These are phyloP conservation scores for Metschnikowia proteae DNA, from an alignment of 805 yeast genomes.

Conservation along the genomic window DNA sequence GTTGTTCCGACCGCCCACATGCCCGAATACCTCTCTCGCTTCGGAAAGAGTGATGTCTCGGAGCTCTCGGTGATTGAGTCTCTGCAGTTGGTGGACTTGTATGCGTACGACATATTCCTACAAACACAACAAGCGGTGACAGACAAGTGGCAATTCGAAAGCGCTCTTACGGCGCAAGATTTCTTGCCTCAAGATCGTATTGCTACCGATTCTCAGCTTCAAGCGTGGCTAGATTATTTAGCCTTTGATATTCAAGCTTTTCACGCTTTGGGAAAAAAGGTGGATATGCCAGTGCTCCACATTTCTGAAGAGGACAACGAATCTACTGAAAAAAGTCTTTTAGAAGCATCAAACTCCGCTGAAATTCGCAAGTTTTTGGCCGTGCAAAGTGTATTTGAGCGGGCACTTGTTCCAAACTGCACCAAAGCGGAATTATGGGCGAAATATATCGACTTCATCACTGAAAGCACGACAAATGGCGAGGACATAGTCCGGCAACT, in stretches of 20 bases:
- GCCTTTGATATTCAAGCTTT: conserved; percentile 42
- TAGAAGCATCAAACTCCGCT: not conserved
- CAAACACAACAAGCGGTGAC: conserved; percentile 51
- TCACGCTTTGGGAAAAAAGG: not conserved
- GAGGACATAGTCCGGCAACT: conserved; percentile 28
- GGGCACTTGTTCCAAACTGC: conserved; percentile 71
- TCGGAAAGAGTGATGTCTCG: conserved; percentile 19
- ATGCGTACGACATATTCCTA: conserved; percentile 40
- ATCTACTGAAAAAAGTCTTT: not conserved
- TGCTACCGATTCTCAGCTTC: conserved; percentile 41
- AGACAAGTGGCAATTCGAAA: conserved; percentile 70
- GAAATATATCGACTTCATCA: conserved; percentile 54
- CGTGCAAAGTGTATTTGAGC: conserved; percentile 55
- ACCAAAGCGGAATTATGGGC: conserved; percentile 62
- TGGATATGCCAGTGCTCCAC: not conserved
- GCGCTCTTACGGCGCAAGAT: conserved; percentile 51
- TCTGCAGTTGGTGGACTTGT: conserved; percentile 41
- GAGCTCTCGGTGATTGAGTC: conserved; percentile 37
- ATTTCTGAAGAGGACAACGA: not conserved
- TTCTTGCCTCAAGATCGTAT: conserved; percentile 43
- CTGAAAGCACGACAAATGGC: conserved; percentile 20
- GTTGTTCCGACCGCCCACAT: conserved; percentile 19
- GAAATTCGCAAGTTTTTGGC: conserved; percentile 19
- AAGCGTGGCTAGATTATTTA: conserved; percentile 62
- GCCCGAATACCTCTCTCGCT: conserved; percentile 21